Base-by-base conservation (phyloP, 148 eudicot genomes). In the Rhododendron mucronatum region DNA sequence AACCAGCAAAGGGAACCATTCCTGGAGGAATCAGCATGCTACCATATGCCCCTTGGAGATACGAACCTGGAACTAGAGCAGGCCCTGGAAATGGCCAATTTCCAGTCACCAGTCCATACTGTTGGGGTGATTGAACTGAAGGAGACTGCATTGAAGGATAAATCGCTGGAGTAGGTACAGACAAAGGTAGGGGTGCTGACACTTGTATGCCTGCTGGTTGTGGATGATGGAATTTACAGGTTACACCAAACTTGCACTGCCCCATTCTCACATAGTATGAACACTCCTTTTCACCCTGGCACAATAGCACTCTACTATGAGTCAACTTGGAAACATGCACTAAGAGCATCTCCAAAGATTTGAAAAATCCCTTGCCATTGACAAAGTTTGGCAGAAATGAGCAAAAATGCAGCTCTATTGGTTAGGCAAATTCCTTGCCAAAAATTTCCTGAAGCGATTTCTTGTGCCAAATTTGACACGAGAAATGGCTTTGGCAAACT, bases 221-320 rank as follows among this genome's bases (percentile, higher is more conserved):
- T 55, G 99, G 98, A 89, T 97, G 99, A 89, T 97, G 91, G 89
- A 95, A 97, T 91, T 97, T 97, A 90, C 99, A 97, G 39, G 98
- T 94, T 89, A 86, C 86, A n/a, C 99, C 99, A 88, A 94, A 97
- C 88, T 97, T 97, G 90, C 99, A 97, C 67, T 94, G 95, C 88
- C 98, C 98, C 30, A 93, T 95, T 91, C 92, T 97, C 84, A 92
- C 82, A 89, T 93, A 97, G 88, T 97, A 97, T 15, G 96, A 87
- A 84, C 99, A 97, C 88, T 97, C 99, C 84, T 95, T 97, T 89
- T 97, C 99, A 84, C 96, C 99, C 99, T 97, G 93, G 51, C 26
- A 84, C 26, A 79, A 80, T n/a, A 84, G 69, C 51, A 23, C 50
- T 26, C 55, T 74, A 69, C 26, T 61, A 20, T 79, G 61, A 84